Percentiles rank a stretch among this genome's conserved stretches.
Conservation (phyloP, 495 filamentous ascomycete genomes). For the Neurospora tetrasperma region DNA sequence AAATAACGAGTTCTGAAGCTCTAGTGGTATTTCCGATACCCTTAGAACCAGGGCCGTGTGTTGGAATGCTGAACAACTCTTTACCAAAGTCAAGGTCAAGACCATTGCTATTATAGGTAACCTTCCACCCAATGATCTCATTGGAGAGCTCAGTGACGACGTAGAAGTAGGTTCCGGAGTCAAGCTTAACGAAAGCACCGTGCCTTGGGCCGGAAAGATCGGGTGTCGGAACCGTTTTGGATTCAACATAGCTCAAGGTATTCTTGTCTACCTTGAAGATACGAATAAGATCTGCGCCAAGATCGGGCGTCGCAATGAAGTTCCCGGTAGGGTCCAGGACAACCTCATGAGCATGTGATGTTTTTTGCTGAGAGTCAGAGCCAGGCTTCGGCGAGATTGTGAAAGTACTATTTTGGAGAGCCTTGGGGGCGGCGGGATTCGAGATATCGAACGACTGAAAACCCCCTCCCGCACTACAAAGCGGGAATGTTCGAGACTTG, state of each 20-base stretch:
- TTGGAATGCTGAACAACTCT: slow-evolving; percentile 28
- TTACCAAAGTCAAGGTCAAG: slow-evolving; percentile 36
- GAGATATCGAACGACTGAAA: slow-evolving; percentile 16
- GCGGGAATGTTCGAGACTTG: slow-evolving; percentile 1
- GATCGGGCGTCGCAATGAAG: slow-evolving; percentile 58
- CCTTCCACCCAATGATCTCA: slow-evolving; percentile 45
- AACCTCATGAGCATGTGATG: slow-evolving; percentile 57
- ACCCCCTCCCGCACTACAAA: slow-evolving; percentile 14
- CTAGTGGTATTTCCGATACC: slow-evolving; percentile 27
- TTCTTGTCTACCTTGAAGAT: slow-evolving; percentile 45
- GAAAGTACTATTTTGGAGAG: slow-evolving; percentile 43
- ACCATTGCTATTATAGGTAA: slow-evolving; percentile 40
- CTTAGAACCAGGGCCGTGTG: slow-evolving; percentile 31
- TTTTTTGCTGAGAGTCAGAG: slow-evolving; percentile 45
- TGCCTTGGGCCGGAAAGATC: slow-evolving; percentile 59
- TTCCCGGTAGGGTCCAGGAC: slow-evolving; percentile 57
- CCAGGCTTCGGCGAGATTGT: slow-evolving; percentile 39
- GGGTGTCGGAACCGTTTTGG: slow-evolving; percentile 21
- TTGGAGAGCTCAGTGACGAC: slow-evolving; percentile 53
- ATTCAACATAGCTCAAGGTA: slow-evolving; percentile 25
- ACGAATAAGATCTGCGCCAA: slow-evolving; percentile 61
- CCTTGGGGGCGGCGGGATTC: slow-evolving; percentile 21
- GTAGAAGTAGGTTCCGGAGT: slow-evolving; percentile 46
- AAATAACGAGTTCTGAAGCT: slow-evolving; percentile 50
- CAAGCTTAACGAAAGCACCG: slow-evolving; percentile 45